Conservation (phyloP, 805 yeast species). For the Monosporozyma solicola region DNA sequence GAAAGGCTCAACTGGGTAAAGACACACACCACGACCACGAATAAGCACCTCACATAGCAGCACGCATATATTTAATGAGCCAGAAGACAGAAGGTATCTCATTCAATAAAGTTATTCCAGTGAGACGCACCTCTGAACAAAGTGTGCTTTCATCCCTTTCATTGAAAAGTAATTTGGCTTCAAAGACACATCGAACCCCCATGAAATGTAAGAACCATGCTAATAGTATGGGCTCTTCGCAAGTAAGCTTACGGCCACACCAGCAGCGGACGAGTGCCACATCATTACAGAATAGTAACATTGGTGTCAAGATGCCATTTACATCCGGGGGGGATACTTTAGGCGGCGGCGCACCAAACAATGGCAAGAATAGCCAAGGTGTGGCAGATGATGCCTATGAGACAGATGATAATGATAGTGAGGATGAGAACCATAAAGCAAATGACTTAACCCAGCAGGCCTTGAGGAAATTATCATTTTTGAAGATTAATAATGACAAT, state of each 20-base stretch:
- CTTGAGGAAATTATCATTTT: conserved; percentile 28
- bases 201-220: conserved; percentile 12
- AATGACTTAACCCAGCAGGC: conserved; percentile 34
- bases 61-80: not conserved
- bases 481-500: conserved; percentile 10
- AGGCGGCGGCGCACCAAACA: not conserved
- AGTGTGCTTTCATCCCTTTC: conserved; percentile 49
- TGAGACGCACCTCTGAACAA: conserved; percentile 34
- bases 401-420: not conserved
- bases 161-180: conserved; percentile 37
- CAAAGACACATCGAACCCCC: not conserved
- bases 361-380: not conserved
- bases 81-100: not conserved
- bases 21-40: not conserved
- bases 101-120: conserved; percentile 41
- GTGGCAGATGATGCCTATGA: not conserved
- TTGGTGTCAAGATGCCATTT: conserved; percentile 30
- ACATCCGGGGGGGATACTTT: conserved; percentile 6
- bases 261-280: not conserved
- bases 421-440: conserved; percentile 7
- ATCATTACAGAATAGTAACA: conserved; percentile 7
- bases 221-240: conserved; percentile 38
- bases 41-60: no score
- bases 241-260: not conserved
- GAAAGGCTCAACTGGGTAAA: not conserved